Base-by-base conservation (phyloP, 768 basidiomycete genomes). In the Mrakia hoshinonis region DNA sequence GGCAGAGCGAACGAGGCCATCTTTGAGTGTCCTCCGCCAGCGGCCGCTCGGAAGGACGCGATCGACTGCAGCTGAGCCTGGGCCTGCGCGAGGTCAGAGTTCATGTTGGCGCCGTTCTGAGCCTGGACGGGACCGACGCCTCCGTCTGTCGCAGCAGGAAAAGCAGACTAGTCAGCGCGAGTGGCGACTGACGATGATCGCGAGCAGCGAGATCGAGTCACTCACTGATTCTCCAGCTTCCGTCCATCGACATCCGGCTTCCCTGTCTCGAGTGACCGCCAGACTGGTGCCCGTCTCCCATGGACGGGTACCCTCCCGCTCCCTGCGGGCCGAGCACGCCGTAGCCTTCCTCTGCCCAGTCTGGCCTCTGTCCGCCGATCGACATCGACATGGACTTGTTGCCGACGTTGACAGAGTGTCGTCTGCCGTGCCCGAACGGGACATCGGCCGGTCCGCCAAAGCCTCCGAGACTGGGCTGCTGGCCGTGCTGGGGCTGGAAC, bases 41-140 rank as follows among this genome's bases (percentile, higher is more conserved):
- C 92, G 55, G 92, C 92, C 38, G 92, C 93, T 76, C 94, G 89
- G 84, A 98, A 99, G 76, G 96, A 92, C 77, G 95, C 92, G 67
- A 99, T 83, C 75, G 94, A 95, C 77, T 92, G 90, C 15, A 99
- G 83, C 78, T 99, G 96, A 6, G 94, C 93, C 79, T 70, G 69
- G 10, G 96, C 96, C 78, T 95, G 91, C 2, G 93, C 95, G 31
- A 99, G 87, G 78, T 96, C 92, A 18, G 90, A 85, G 36, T 78
- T 75, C 31, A 66, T 61, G 39, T 65, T 67, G 4, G 52, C 64
- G 62, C 61, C 72, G 15, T 60, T 51, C 36, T 60, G 52, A 13
- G 49, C 31, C 39, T 73, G 73, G 15, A 62, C 64, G 7, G 69
- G 68, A 38, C 72, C 73, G 43, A 67, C 74, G 2, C 74, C 76